Conservation (phyloP, 2,329 filamentous ascomycete genomes). For the Penicillium nordicum region DNA sequence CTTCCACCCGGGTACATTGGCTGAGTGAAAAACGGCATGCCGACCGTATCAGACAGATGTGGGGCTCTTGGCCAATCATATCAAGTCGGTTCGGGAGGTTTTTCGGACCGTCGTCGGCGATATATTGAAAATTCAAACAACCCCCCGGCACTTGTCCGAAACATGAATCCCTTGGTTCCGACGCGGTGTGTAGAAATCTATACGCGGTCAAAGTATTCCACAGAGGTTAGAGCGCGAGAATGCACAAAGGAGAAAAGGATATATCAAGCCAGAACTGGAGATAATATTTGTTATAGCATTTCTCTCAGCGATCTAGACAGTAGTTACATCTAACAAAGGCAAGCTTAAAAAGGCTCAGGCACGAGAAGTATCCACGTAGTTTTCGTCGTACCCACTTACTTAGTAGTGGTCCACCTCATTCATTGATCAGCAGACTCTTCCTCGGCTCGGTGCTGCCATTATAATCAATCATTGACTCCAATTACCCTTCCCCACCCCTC, state of each 20-base stretch:
- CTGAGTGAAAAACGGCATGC: slow-evolving; percentile 14
- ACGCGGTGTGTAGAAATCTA: slow-evolving; percentile 4
- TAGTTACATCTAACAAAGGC: neutral
- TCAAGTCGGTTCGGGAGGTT: slow-evolving; percentile 14
- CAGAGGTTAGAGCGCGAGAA: neutral
- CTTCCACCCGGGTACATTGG: neutral
- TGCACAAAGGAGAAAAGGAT: neutral
- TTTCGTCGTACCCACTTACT: neutral
- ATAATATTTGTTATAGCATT: no score
- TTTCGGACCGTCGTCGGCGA: slow-evolving; percentile 20
- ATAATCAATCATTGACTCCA: slow-evolving; percentile 1
- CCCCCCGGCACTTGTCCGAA: slow-evolving; percentile 10
- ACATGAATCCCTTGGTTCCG: neutral
- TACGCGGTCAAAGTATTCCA: neutral
- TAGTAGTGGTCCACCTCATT: neutral
- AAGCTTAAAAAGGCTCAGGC: neutral
- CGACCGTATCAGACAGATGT: neutral
- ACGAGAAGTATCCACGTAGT: neutral
- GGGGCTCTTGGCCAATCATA: slow-evolving; percentile 10
- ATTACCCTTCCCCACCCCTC: slow-evolving; percentile 12
- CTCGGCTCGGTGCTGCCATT: slow-evolving; percentile 3
- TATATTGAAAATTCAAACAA: slow-evolving; percentile 5
- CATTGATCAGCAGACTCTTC: slow-evolving; percentile 1
- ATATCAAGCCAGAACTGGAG: neutral
- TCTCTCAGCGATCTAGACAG: neutral